Base-by-base conservation (phyloP, 768 basidiomycete species). In the Pluteus cervinus region DNA sequence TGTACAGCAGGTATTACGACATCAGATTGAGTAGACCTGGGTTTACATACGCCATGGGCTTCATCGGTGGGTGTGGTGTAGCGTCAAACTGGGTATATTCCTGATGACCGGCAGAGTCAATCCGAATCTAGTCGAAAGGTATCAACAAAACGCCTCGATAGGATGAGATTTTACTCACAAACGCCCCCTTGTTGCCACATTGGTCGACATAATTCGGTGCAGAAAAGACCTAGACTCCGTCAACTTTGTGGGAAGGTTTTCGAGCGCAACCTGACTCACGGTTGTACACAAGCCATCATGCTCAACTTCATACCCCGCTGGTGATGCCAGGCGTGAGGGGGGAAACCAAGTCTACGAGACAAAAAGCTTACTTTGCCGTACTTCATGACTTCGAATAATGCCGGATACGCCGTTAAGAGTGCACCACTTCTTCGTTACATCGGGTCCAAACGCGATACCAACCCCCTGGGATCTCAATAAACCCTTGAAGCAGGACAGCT, bases 161-260 rank as follows among this genome's bases (percentile, higher is more conserved):
- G 33, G 12, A 12, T 12, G 22, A 20, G 15, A 24, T 2, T 22
- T 4, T 12, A 68, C 83, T 57, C 54, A 90, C 88, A 59, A 84
- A 93, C 42, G 91, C 91, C 7, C 86, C 92, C 61, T 89, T 91
- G 62, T 94, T 94, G 5, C 87, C 86, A 3, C 73, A 80, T 53
- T 91, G 86, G 61, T 94, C 91, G 18, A 90, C 86, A 49, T 93
- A 92, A 57, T 98, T 97, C 3, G 94, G 94, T 25, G 94, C 93
- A 30, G 87, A 91, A 58, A 92, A 93, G 5, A 90, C 85, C 86
- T 87, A 44, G 23, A 9, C 23, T 16, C 35, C 11, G 26, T 10
- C 21, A 31, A 10, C n/a, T 18, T 11, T 16, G 5, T 11, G 21
- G 10, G 30, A 26, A 29, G 34, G 17, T 29, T 38, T 37, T n/a